A percentile compares a stretch with the other conserved stretches of the same genome.
Evolutionary conservation across 768 basidiomycete species (phyloP).

Genomic region (Pleurotus platypus): DNA sequence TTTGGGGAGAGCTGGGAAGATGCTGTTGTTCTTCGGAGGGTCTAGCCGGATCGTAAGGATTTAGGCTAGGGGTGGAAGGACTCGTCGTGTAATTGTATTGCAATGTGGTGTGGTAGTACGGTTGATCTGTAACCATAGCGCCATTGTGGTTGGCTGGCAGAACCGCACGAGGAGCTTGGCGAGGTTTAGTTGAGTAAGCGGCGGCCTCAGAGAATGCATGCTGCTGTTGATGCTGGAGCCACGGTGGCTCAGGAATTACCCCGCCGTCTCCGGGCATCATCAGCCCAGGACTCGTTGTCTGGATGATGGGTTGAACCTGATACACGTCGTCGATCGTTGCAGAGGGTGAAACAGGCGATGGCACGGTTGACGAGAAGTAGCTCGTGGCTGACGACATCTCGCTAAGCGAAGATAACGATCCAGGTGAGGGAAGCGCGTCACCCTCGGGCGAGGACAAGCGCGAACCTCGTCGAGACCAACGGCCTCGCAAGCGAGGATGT

Average conservation of each 20-base stretch:
- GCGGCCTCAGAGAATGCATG: neutral
- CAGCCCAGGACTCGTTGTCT: neutral
- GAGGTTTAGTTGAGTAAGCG: neutral
- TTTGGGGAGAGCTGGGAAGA: neutral
- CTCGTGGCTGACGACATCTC: conserved; percentile 8
- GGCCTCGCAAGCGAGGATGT: conserved; percentile 11
- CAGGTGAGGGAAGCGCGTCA: conserved; percentile 20
- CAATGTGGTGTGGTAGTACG: neutral
- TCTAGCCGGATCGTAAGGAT: neutral
- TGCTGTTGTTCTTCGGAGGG: neutral
- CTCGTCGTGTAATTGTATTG: neutral
- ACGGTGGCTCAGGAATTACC: conserved; percentile 2
- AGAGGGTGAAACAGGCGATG: conserved; percentile 20
- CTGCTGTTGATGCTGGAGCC: conserved; percentile 4
- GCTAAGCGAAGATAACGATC: conserved; percentile 9
- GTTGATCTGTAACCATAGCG: neutral
- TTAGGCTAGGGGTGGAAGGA: neutral
- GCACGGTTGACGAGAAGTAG: conserved; percentile 11
- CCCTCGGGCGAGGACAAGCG: conserved; percentile 34
- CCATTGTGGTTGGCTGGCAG: neutral
- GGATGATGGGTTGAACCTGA: neutral
- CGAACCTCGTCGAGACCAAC: conserved; percentile 27
- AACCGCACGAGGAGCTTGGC: neutral
- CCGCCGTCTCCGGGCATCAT: conserved; percentile 2
- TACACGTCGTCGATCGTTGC: conserved; percentile 6